phyloP scores from a whole-genome alignment of 139 green algal genomes.

The Chlorella sp. region DNA sequence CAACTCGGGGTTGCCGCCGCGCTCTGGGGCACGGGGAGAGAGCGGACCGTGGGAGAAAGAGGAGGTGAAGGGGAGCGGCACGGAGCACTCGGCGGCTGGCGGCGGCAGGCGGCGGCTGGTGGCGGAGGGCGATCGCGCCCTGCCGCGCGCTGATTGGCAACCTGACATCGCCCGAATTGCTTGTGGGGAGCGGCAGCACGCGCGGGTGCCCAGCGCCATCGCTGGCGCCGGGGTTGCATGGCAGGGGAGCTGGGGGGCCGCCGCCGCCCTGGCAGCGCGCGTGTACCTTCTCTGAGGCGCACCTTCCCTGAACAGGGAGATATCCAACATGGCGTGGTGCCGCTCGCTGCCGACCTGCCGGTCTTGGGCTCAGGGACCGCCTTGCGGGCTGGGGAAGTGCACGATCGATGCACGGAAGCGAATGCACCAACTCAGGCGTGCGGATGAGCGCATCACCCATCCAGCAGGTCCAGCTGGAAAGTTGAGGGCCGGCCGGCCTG shows the following conservation, averaged over 20 bases:
- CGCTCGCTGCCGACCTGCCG: too few species aligned
- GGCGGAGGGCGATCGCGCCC: neutral
- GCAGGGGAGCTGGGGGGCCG: neutral
- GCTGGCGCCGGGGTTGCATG: neutral
- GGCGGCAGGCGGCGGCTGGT: neutral
- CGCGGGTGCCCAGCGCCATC: too few species aligned
- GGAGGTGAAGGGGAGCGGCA: neutral
- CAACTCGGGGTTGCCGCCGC: conserved; percentile 94
- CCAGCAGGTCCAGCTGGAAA: too few species aligned
- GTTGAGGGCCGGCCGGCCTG: too few species aligned
- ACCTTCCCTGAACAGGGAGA: conserved; percentile 93
- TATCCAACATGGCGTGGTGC: conserved; percentile 91
- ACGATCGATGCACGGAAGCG: too few species aligned
- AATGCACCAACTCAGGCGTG: too few species aligned
- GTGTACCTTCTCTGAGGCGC: conserved; percentile 79
- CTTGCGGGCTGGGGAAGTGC: too few species aligned
- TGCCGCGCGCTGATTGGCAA: too few species aligned
- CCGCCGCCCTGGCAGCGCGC: neutral
- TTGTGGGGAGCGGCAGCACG: too few species aligned
- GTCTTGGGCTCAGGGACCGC: too few species aligned
- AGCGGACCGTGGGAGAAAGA: neutral
- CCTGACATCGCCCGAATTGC: neutral
- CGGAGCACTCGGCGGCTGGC: neutral
- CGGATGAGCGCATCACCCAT: too few species aligned
- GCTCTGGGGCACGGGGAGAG: conserved; percentile 71